Evolutionary conservation across 768 basidiomycete species (phyloP).

Genomic region (Hortiboletus campestris): DNA sequence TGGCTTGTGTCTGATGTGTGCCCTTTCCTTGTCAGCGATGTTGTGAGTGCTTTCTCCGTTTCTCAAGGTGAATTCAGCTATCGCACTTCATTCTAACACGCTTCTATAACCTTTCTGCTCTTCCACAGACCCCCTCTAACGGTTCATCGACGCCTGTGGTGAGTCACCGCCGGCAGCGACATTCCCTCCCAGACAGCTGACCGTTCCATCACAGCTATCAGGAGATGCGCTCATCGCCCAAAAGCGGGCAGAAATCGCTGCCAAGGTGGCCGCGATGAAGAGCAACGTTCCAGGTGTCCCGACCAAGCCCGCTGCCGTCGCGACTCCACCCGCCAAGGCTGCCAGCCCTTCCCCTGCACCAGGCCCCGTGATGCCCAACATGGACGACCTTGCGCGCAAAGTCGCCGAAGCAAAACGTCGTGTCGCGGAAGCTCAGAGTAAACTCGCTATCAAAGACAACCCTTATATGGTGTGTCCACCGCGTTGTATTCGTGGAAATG

Average conservation of each 20-base stretch:
- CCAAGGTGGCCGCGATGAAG: conserved; percentile 80
- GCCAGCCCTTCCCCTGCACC: conserved; percentile 40
- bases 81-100: conserved; percentile 53
- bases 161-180: conserved; percentile 25
- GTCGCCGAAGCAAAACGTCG: conserved; percentile 85
- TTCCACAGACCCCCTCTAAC: conserved; percentile 49
- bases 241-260: conserved; percentile 81
- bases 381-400: conserved; percentile 65
- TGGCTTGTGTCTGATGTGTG: conserved; percentile 3
- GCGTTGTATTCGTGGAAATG: background rate
- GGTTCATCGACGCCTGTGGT: conserved; percentile 44
- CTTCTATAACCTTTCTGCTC: conserved; percentile 63
- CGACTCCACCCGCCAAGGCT: conserved; percentile 21
- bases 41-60: conserved; percentile 53
- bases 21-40: conserved; percentile 47
- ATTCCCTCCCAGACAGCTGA: background rate
- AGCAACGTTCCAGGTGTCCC: conserved; percentile 34
- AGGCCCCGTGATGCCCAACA: conserved; percentile 39
- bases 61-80: conserved; percentile 71
- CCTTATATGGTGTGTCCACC: conserved; percentile 75
- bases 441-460: conserved; percentile 73
- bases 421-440: conserved; percentile 79
- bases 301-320: conserved; percentile 26
- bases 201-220: conserved; percentile 36
- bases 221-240: conserved; percentile 73